These are phyloP conservation scores for Colletotrichum theobromicola DNA, from an alignment of 2,329 filamentous ascomycete species.

Conservation along the genomic window DNA sequence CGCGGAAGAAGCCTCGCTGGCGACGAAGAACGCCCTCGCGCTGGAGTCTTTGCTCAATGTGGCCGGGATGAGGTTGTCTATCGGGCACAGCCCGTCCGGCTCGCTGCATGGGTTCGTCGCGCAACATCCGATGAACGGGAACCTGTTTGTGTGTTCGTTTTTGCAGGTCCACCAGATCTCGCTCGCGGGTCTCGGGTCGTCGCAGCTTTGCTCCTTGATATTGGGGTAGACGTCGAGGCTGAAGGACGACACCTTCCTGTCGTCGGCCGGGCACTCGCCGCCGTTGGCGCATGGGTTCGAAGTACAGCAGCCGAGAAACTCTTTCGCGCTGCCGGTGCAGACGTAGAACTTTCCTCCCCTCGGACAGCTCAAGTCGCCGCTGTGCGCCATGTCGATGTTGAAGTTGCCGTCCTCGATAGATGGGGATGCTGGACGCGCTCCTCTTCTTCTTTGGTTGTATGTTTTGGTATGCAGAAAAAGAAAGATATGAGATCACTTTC, in stretches of 20 bases:
- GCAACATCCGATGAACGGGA: slow-evolving; percentile 46
- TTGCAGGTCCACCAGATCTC: slow-evolving; percentile 39
- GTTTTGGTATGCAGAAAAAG: not conserved
- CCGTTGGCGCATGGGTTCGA: slow-evolving; percentile 36
- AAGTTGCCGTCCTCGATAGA: not conserved
- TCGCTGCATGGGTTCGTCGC: slow-evolving; percentile 34
- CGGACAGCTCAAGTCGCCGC: slow-evolving; percentile 33
- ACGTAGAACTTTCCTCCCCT: slow-evolving; percentile 39
- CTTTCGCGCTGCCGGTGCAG: slow-evolving; percentile 32
- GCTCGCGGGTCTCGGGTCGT: slow-evolving; percentile 17
- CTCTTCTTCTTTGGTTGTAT: not conserved
- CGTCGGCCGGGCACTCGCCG: slow-evolving; percentile 36
- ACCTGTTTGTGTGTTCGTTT: slow-evolving; percentile 5
- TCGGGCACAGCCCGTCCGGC: slow-evolving; percentile 28
- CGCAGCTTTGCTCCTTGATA: slow-evolving; percentile 37
- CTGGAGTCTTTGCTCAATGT: slow-evolving; percentile 27
- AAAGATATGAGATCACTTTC: not conserved
- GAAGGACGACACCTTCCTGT: slow-evolving; percentile 34
- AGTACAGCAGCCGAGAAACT: slow-evolving; percentile 47
- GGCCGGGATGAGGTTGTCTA: slow-evolving; percentile 26
- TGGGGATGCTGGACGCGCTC: not conserved
- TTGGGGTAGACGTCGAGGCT: slow-evolving; percentile 24
- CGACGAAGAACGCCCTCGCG: slow-evolving; percentile 19
- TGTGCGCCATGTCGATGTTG: not conserved
- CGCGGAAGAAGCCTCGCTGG: not conserved